Evolutionary conservation across 345 rosid species (phyloP).

Genomic region (Lepidium aucheri): DNA sequence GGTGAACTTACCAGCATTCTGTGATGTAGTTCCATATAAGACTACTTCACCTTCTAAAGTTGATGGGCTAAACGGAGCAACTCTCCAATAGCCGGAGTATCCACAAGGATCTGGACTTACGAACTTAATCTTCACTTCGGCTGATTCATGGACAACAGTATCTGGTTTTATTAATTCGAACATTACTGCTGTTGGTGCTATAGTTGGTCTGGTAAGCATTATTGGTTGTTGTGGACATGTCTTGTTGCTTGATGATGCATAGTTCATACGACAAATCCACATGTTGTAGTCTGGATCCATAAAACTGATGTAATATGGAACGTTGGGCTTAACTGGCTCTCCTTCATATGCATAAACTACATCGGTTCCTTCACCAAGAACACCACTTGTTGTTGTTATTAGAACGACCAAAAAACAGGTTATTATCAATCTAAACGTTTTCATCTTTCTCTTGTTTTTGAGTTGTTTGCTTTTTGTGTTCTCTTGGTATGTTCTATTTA

Average conservation of each 20-base stretch:
- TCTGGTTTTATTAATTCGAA: background rate
- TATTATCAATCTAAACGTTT: background rate
- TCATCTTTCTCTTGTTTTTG: background rate
- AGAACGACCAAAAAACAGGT: constrained; percentile 2
- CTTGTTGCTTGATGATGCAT: background rate
- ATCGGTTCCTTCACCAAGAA: background rate
- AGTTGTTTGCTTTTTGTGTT: background rate
- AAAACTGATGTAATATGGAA: constrained; percentile 15
- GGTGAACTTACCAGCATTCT: background rate
- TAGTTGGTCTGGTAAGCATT: constrained; percentile 14
- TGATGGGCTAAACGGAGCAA: background rate
- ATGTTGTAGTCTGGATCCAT: constrained; percentile 10
- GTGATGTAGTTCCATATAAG: background rate
- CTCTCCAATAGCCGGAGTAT: constrained; percentile 9
- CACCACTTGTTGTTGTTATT: background rate
- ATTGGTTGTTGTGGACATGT: constrained; percentile 18
- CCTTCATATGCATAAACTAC: background rate
- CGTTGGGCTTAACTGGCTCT: constrained; percentile 1
- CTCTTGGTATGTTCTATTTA: background rate
- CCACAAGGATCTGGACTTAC: background rate
- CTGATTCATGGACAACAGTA: background rate
- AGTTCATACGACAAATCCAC: constrained; percentile 12
- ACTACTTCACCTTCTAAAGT: constrained; percentile 6
- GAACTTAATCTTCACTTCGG: constrained; percentile 7
- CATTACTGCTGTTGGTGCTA: background rate